phyloP scores from a whole-genome alignment of 306 rosid genomes.

The Lathyrus sativus region DNA sequence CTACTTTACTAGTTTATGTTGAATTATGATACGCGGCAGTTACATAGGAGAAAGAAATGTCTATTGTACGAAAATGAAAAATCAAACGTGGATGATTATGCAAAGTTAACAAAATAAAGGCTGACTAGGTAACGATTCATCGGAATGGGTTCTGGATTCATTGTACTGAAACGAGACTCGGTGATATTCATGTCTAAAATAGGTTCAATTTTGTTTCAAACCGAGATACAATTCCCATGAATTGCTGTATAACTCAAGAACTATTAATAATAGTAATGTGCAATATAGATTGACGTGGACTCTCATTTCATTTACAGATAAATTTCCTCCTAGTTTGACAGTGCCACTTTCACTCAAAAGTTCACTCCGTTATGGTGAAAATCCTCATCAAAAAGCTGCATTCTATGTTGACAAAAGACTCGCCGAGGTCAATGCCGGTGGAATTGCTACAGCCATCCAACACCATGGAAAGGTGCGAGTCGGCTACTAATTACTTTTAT shows the following conservation, averaged over 20 bases:
- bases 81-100: no score
- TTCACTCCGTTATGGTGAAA: slow-evolving; percentile 90
- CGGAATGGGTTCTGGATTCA: no score
- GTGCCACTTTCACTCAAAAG: slow-evolving; percentile 70
- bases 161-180: no score
- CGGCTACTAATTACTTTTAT: slow-evolving; percentile 26
- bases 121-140: no score
- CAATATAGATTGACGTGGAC: slow-evolving; percentile 32
- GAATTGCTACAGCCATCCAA: slow-evolving; percentile 89
- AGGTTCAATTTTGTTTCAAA: no score
- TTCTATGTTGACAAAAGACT: slow-evolving; percentile 81
- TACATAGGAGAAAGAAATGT: slow-evolving; percentile 15
- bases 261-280: background rate
- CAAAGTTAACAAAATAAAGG: no score
- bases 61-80: background rate
- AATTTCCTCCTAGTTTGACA: slow-evolving; percentile 78
- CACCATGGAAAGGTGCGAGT: slow-evolving; percentile 85
- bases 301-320: slow-evolving; percentile 50
- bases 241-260: background rate
- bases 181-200: no score
- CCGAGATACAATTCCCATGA: no score
- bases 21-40: slow-evolving; percentile 13
- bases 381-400: slow-evolving; percentile 93
- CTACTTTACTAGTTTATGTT: slow-evolving; percentile 32
- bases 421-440: slow-evolving; percentile 81